Evolutionary conservation across 2,329 filamentous ascomycete genomes (phyloP).

Genomic region (Neocatenulostroma microsporum): DNA sequence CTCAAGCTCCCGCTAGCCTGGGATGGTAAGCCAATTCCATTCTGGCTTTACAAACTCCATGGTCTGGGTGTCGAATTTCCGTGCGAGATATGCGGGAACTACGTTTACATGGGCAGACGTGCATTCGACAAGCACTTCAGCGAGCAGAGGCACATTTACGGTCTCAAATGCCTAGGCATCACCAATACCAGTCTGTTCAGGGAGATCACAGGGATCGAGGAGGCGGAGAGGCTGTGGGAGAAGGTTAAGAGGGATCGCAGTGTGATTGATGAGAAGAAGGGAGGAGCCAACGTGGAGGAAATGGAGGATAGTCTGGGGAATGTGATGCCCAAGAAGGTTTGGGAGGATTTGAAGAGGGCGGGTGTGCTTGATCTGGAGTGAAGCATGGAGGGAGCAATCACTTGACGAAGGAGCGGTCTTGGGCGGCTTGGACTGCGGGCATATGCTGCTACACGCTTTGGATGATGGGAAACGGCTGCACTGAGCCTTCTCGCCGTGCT

Average conservation of each 20-base stretch:
- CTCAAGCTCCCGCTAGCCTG: conserved; percentile 91
- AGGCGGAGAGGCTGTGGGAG: conserved; percentile 82
- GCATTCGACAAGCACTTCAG: conserved; percentile 99
- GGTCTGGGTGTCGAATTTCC: conserved; percentile 89
- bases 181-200: conserved; percentile 74
- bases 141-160: conserved; percentile 85
- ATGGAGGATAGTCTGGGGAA: conserved; percentile 98
- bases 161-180: conserved; percentile 87
- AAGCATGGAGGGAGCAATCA: too few relatives aligned
- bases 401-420: too few relatives aligned
- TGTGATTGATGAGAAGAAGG: conserved; percentile 59
- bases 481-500: too few relatives aligned
- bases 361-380: too few relatives aligned
- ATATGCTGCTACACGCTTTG: too few relatives aligned
- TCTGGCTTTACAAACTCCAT: conserved; percentile 97
- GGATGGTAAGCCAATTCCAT: conserved; percentile 98
- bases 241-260: conserved; percentile 85
- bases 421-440: too few relatives aligned
- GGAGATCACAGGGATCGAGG: conserved; percentile 87
- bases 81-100: conserved; percentile 96
- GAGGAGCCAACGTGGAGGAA: conserved; percentile 71
- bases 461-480: too few relatives aligned
- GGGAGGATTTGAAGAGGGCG: conserved; percentile 88
- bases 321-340: conserved; percentile 98
- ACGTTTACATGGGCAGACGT: conserved; percentile 96